A percentile compares a stretch with the other conserved stretches of the same genome.
Conservation (phyloP, 2,329 filamentous ascomycete genomes). For the Bimuria novae-zelandiae region DNA sequence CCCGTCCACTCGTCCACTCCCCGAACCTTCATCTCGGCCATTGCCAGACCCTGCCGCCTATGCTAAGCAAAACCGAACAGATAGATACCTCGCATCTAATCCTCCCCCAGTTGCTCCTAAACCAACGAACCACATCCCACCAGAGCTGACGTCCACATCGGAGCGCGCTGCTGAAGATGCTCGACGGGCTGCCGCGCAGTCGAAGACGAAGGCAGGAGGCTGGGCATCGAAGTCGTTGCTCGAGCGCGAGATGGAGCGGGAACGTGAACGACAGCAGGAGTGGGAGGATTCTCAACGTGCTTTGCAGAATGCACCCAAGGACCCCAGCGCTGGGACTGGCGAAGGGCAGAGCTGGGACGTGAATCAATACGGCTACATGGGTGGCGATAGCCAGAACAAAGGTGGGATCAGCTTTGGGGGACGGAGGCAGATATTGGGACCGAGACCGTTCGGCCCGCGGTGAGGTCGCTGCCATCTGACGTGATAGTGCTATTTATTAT, state of each 20-base stretch:
- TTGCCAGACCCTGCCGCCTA: constrained; percentile 42
- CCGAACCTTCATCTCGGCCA: constrained; percentile 38
- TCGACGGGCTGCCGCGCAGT: constrained; percentile 62
- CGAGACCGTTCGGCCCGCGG: constrained; percentile 61
- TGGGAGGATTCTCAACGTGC: constrained; percentile 78
- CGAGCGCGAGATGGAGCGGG: constrained; percentile 80
- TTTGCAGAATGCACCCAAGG: constrained; percentile 60
- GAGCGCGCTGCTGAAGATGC: constrained; percentile 68
- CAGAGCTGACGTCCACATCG: constrained; percentile 61
- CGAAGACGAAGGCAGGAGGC: constrained; percentile 64
- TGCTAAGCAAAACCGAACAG: constrained; percentile 54
- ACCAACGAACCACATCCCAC: constrained; percentile 47
- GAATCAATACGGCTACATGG: constrained; percentile 75
- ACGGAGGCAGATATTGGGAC: constrained; percentile 78
- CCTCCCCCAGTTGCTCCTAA: constrained; percentile 55
- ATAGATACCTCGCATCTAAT: constrained; percentile 62
- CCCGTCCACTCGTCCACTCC: constrained; percentile 56
- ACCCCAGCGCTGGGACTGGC: constrained; percentile 64
- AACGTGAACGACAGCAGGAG: constrained; percentile 74
- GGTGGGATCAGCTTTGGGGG: constrained; percentile 65
- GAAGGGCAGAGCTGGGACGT: constrained; percentile 77
- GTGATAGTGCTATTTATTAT: background rate
- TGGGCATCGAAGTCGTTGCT: constrained; percentile 72
- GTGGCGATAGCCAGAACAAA: constrained; percentile 74
- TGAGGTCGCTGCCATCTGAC: constrained; percentile 1